A percentile compares a stretch with the other conserved stretches of the same genome.
Evolutionary conservation across 495 filamentous ascomycete genomes (phyloP).

Genomic region (Penicillium psychrofluorescens): DNA sequence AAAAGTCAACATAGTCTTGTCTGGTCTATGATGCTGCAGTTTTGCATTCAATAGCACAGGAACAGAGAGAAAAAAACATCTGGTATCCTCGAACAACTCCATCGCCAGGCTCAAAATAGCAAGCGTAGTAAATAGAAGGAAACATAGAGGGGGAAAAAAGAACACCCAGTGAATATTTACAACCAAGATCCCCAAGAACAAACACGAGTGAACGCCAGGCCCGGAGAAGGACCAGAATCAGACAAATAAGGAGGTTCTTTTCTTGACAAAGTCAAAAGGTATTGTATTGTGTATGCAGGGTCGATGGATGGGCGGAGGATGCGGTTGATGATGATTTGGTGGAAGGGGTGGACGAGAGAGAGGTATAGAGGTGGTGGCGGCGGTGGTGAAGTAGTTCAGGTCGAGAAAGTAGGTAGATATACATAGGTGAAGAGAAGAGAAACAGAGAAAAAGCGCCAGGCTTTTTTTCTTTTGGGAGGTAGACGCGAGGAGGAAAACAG

Average conservation of each 20-base stretch:
- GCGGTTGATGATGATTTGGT: background rate
- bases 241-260: background rate
- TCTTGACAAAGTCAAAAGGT: too few relatives aligned
- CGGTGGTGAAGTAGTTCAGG: background rate
- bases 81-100: too few relatives aligned
- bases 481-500: constrained; percentile 2
- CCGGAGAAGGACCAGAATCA: background rate
- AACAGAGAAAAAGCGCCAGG: constrained; percentile 17
- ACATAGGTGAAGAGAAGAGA: background rate
- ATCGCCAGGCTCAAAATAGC: too few relatives aligned
- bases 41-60: too few relatives aligned
- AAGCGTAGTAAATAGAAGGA: too few relatives aligned
- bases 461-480: constrained; percentile 9
- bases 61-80: too few relatives aligned
- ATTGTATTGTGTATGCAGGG: too few relatives aligned
- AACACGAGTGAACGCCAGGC: constrained; percentile 7
- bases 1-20: background rate
- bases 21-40: background rate
- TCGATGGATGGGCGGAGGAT: too few relatives aligned
- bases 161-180: background rate
- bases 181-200: background rate
- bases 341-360: background rate
- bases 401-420: background rate
- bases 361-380: background rate
- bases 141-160: background rate